Percentiles rank a stretch among this genome's conserved stretches.
Evolutionary conservation across 306 rosid species (phyloP).

Genomic region (Oemleria cerasiformis): DNA sequence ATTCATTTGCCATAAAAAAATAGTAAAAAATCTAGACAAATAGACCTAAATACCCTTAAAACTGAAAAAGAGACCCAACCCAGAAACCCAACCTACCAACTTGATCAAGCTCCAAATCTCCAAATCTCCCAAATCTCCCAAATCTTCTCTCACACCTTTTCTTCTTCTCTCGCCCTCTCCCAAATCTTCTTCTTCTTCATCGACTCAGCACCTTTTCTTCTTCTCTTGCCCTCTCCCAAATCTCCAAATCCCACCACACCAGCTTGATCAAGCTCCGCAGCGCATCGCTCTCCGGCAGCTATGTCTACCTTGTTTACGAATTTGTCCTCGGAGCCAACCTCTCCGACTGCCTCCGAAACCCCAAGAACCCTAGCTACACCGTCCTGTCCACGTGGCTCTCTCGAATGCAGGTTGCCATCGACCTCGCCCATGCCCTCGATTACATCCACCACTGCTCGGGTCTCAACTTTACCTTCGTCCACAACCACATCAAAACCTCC

Average conservation of each 20-base stretch:
- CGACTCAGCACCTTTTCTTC: too few relatives aligned
- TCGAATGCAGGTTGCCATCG: conserved; percentile 76
- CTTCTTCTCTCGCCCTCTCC: too few relatives aligned
- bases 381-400: conserved; percentile 68
- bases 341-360: conserved; percentile 70
- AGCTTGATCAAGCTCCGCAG: conserved; percentile 77
- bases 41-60: too few relatives aligned
- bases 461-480: conserved; percentile 47
- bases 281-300: conserved; percentile 61
- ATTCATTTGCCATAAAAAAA: too few relatives aligned
- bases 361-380: conserved; percentile 71
- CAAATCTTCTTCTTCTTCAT: too few relatives aligned
- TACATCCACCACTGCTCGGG: conserved; percentile 81
- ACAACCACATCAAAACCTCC: conserved; percentile 78
- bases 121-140: too few relatives aligned
- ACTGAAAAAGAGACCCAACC: too few relatives aligned
- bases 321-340: conserved; percentile 68
- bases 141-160: too few relatives aligned
- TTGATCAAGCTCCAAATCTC: too few relatives aligned
- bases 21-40: too few relatives aligned
- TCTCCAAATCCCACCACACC: conserved; percentile 68
- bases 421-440: conserved; percentile 88
- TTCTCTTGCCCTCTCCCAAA: conserved; percentile 38
- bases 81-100: too few relatives aligned
- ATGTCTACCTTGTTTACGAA: conserved; percentile 64